Evolutionary conservation across 768 basidiomycete genomes (phyloP).

Genomic region (Leccinum longicurvipes): DNA sequence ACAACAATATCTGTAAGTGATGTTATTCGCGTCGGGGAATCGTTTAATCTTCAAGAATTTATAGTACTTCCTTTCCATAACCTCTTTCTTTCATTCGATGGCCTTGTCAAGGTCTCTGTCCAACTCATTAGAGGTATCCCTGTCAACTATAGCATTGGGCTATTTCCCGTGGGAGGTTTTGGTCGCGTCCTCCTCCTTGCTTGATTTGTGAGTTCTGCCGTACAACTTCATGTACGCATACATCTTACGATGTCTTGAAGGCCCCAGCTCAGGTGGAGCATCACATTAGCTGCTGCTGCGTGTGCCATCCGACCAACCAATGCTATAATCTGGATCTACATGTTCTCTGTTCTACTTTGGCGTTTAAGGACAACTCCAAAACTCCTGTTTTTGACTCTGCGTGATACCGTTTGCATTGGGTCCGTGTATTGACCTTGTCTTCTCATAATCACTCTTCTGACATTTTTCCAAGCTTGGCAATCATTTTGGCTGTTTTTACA

Average conservation of each 20-base stretch:
- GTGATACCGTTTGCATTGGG: slow-evolving; percentile 44
- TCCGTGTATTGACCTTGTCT: slow-evolving; percentile 29
- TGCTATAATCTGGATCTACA: slow-evolving; percentile 77
- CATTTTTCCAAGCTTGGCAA: slow-evolving; percentile 13
- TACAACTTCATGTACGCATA: neutral
- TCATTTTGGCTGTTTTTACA: slow-evolving; percentile 32
- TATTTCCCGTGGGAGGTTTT: slow-evolving; percentile 70
- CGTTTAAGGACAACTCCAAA: slow-evolving; percentile 37
- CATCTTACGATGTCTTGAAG: slow-evolving; percentile 36
- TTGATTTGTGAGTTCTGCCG: slow-evolving; percentile 17
- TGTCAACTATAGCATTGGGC: slow-evolving; percentile 73
- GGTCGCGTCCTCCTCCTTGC: slow-evolving; percentile 26
- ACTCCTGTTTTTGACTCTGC: slow-evolving; percentile 33
- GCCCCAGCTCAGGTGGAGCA: slow-evolving; percentile 28
- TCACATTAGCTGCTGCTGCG: slow-evolving; percentile 68
- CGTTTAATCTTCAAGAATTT: neutral
- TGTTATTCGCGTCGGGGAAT: neutral
- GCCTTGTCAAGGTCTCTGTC: slow-evolving; percentile 85
- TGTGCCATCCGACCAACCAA: slow-evolving; percentile 89
- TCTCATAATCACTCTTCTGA: slow-evolving; percentile 8
- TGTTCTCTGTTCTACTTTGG: slow-evolving; percentile 60
- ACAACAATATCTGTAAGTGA: slow-evolving; percentile 59
- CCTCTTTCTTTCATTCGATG: slow-evolving; percentile 84
- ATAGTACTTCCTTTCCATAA: slow-evolving; percentile 76
- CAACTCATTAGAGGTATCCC: slow-evolving; percentile 87